phyloP scores from a whole-genome alignment of 768 basidiomycete species.

The Russula ochroleuca region DNA sequence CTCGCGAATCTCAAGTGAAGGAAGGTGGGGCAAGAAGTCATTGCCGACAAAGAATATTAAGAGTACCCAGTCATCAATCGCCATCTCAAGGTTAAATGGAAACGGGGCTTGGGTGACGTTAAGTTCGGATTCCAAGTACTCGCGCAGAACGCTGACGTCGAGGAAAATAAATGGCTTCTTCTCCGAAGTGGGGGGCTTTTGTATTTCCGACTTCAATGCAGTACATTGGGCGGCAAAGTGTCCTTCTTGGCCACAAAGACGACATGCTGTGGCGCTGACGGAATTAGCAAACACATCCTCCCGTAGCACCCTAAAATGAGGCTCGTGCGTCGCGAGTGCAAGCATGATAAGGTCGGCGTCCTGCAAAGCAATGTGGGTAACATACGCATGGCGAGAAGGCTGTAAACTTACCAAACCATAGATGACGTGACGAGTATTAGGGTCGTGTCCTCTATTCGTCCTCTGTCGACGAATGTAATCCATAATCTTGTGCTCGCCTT shows the following conservation, averaged over 20 bases:
- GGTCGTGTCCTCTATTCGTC: conserved; percentile 81
- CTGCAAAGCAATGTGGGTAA: conserved; percentile 39
- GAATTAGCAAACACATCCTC: conserved; percentile 96
- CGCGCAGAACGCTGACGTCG: conserved; percentile 91
- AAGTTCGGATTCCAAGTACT: conserved; percentile 96
- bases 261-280: conserved; percentile 70
- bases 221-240: conserved; percentile 96
- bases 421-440: conserved; percentile 94
- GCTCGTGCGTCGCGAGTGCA: conserved; percentile 94
- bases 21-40: conserved; percentile 97
- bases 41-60: conserved; percentile 99
- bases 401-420: conserved; percentile 77
- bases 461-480: conserved; percentile 93
- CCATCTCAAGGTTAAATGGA: conserved; percentile 90
- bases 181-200: conserved; percentile 58
- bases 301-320: conserved; percentile 93
- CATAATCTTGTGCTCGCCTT: conserved; percentile 99
- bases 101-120: conserved; percentile 73
- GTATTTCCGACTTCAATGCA: conserved; percentile 63
- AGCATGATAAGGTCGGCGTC: conserved; percentile 99
- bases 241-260: conserved; percentile 90
- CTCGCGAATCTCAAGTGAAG: conserved; percentile 97
- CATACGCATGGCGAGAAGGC: not conserved
- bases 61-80: conserved; percentile 99
- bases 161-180: conserved; percentile 99